Base-by-base conservation (phyloP, 2,329 filamentous ascomycete genomes). In the Emmonsia crescens region DNA sequence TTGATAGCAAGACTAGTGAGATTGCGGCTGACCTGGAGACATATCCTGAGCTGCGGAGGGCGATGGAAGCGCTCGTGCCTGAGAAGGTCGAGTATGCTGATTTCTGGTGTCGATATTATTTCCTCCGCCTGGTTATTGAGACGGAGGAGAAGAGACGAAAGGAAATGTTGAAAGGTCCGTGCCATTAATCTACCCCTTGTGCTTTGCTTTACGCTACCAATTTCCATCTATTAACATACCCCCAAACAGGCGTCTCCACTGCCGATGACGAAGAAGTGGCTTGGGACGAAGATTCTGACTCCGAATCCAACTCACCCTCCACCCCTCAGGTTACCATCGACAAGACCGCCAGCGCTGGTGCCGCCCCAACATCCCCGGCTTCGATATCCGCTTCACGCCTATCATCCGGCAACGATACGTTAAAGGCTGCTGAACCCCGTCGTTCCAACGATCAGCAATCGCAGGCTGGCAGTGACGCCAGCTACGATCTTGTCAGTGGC, bases 61-160 rank as follows among this genome's bases (percentile, higher is more conserved):
- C 91, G 0, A 97, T 99, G 93, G 94, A 96, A 82, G 91, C 88
- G 77, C 79, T 96, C 61, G 94, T 99, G n/a, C 94, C 94, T 1
- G 91, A 92, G 74, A 84, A 85, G 68, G 89, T 96, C n/a, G 83
- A 92, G 40, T 99, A 99, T 70, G 82, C 80, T 59, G 84, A 88
- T 59, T 99, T 99, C 73, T 99, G 94, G 93, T 88, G 84, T 72
- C 83, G 94, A 61, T 99, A 99, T 76, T 97, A 97, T 74, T 99
- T 96, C 79, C 78, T 97, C 65, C 83, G 93, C 69, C 88, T 95
- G 70, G 90, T 94, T 19, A 89, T 99, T 65, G 93, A 97, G 78
- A 92, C 89, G 31, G 92, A 96, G 62, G 94, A 99, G 77, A 86
- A 88, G 70, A 86, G 90, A 74, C 83, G 94, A 73, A 86, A 88